Base-by-base conservation (phyloP, 208 protist genomes). In the Leishmania aethiopica region DNA sequence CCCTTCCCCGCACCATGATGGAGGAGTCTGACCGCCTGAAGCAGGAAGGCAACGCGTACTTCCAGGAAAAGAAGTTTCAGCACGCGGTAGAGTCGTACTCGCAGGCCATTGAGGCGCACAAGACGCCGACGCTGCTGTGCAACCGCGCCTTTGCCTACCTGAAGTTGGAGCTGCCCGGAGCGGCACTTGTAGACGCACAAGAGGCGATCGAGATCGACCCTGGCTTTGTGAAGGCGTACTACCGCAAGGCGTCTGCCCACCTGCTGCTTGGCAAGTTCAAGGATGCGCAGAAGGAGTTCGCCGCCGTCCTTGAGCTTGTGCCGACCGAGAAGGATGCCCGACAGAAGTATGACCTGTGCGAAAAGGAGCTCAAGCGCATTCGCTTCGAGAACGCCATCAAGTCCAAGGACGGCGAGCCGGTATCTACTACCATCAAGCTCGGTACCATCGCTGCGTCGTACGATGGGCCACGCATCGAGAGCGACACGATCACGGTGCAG, bases 171-270 rank as follows among this genome's bases (percentile, higher is more conserved):
- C 88, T 97, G 49, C 89, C 95, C 73, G 98, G 98, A 22, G 92
- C 92, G 6, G 98, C 99, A 17, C 86, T 99, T 22, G 71, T 85
- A 1, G 99, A 99, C 78, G 98, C 98, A 37, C 92, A 96, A 22
- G 92, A 91, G 70, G 95, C 98, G 17, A 91, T 99, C 45, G 87
- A 92, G 35, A 66, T 99, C 25, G 98, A 99, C 64, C 93, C 95
- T 2, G 90, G 84, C 59, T 99, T 98, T 75, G 90, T 98, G 5
- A 99, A 99, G 93, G 99, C 97, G 19, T 99, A 99, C 86, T 99
- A 99, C 91, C 94, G 99, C 81, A 95, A 98, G 62, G 99, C 97
- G 35, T 97, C 95, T 1, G 98, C 98, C 0, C 90, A 99, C 83
- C 90, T 99, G 37, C 89, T 93, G 22, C 89, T 99, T 7, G 93